Conservation (phyloP, 257 asterid species). For the Solanum gandarillasii region DNA sequence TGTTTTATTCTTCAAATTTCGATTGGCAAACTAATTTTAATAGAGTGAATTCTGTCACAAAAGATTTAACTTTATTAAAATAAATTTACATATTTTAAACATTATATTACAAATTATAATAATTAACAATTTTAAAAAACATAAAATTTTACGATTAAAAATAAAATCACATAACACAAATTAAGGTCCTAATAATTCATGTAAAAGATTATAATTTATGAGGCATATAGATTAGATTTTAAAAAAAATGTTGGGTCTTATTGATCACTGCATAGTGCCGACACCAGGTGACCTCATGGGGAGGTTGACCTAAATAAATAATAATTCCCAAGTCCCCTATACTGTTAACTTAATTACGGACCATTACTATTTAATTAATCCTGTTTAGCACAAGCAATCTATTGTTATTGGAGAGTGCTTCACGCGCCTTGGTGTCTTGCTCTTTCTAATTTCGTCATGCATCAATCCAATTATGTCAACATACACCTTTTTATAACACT, state of each 20-base stretch:
- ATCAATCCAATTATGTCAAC: neutral
- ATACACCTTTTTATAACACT: neutral
- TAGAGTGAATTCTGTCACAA: neutral
- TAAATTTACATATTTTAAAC: too few relatives aligned
- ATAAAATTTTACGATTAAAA: neutral
- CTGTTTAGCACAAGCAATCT: neutral
- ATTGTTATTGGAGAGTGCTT: neutral
- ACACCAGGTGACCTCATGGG: neutral
- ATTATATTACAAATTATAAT: neutral
- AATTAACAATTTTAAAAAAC: neutral
- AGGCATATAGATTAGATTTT: neutral
- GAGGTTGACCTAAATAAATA: neutral
- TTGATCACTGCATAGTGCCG: neutral
- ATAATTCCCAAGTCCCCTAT: neutral
- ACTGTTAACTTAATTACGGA: neutral
- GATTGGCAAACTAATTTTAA: neutral
- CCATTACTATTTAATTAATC: neutral
- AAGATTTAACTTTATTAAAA: neutral
- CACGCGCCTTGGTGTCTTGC: neutral
- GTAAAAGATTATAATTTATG: neutral
- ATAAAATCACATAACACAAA: neutral
- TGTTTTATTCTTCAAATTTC: neutral
- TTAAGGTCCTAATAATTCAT: neutral
- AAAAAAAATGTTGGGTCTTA: neutral
- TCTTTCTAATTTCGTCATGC: neutral